A percentile compares a stretch with the other conserved stretches of the same genome.
phyloP scores from a whole-genome alignment of 176 grass and related monocot genomes.

The Panicum miliaceum region DNA sequence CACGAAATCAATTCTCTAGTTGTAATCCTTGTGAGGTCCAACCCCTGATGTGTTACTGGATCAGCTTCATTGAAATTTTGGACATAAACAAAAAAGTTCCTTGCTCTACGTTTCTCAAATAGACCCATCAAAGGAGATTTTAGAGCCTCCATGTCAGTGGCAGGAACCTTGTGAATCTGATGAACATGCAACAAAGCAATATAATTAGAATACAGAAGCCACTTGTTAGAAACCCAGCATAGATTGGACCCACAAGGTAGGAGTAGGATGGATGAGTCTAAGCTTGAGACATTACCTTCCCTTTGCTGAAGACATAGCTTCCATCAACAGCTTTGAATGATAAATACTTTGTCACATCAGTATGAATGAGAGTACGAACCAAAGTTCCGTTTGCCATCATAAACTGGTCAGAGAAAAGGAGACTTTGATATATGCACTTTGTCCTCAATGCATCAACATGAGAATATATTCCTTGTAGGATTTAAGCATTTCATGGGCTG shows the following conservation, averaged over 20 bases:
- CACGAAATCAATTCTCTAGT: constrained; percentile 80
- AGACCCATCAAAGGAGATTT: constrained; percentile 86
- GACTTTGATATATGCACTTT: constrained; percentile 6
- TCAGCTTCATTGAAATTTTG: constrained; percentile 89
- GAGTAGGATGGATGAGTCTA: constrained; percentile 19
- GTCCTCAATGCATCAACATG: constrained; percentile 24
- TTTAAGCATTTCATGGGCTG: constrained; percentile 25
- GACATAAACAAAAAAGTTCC: constrained; percentile 85
- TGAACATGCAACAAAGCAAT: constrained; percentile 29
- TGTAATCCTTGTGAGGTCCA: constrained; percentile 84
- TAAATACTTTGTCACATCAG: constrained; percentile 85
- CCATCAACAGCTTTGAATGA: constrained; percentile 88
- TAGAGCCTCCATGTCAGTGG: constrained; percentile 87
- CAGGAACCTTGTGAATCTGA: constrained; percentile 91
- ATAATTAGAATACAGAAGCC: constrained; percentile 6
- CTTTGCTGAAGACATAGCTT: constrained; percentile 89
- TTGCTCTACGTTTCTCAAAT: constrained; percentile 94
- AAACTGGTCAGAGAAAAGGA: constrained; percentile 57
- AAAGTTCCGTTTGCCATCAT: constrained; percentile 91
- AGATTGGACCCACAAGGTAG: neutral
- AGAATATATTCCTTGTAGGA: constrained; percentile 22
- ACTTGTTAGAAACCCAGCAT: constrained; percentile 10
- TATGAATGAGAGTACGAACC: constrained; percentile 84
- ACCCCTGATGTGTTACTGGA: constrained; percentile 77
- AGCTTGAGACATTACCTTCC: constrained; percentile 62